Evolutionary conservation across 2,329 filamentous ascomycete genomes (phyloP).

Genomic region (Diplodia intermedia): DNA sequence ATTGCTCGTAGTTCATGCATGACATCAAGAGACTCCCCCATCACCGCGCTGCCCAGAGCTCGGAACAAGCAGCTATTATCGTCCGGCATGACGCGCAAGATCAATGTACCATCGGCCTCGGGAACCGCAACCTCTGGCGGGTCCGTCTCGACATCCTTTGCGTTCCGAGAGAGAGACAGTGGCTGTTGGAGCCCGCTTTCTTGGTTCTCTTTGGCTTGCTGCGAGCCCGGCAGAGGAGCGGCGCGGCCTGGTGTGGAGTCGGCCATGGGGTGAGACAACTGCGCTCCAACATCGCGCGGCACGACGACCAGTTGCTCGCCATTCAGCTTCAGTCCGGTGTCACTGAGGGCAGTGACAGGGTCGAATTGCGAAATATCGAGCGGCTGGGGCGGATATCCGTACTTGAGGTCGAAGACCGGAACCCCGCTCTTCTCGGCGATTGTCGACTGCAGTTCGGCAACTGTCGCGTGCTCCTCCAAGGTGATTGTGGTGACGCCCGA

Average conservation of each 20-base stretch:
- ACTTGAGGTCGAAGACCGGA: slow-evolving; percentile 75
- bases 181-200: slow-evolving; percentile 38
- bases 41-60: slow-evolving; percentile 81
- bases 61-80: slow-evolving; percentile 96
- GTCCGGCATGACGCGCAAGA: slow-evolving; percentile 93
- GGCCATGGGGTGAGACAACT: slow-evolving; percentile 38
- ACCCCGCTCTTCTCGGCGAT: slow-evolving; percentile 71
- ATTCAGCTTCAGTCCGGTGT: slow-evolving; percentile 68
- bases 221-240: slow-evolving; percentile 38
- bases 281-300: slow-evolving; percentile 49
- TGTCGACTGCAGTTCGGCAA: slow-evolving; percentile 65
- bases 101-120: slow-evolving; percentile 63
- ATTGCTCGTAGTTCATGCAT: slow-evolving; percentile 78
- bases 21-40: slow-evolving; percentile 66
- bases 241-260: slow-evolving; percentile 36
- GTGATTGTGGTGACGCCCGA: slow-evolving; percentile 73
- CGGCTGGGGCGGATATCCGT: slow-evolving; percentile 79
- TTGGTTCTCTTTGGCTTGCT: slow-evolving; percentile 21
- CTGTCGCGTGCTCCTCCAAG: slow-evolving; percentile 71
- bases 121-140: slow-evolving; percentile 67
- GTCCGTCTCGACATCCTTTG: slow-evolving; percentile 58
- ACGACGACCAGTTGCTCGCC: slow-evolving; percentile 73
- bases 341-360: slow-evolving; percentile 56
- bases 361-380: slow-evolving; percentile 66
- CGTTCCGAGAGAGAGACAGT: slow-evolving; percentile 53